These are phyloP conservation scores for Apiospora sp. DNA, from an alignment of 2,329 filamentous ascomycete species.

Conservation along the genomic window DNA sequence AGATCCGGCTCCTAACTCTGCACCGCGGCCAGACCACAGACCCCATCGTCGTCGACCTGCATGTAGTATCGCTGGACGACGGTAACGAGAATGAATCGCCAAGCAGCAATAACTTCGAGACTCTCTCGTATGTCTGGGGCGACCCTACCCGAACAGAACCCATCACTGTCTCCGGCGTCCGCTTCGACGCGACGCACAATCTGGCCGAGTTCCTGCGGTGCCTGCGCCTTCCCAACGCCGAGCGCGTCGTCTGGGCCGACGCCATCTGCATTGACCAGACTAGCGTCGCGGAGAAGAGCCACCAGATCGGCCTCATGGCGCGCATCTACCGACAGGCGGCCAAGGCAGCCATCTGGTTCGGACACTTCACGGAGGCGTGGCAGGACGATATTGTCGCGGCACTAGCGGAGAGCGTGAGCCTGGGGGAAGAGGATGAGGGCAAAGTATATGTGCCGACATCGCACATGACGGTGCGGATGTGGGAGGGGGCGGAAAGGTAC, in stretches of 20 bases:
- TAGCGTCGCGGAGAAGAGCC: neutral
- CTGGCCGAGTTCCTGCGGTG: neutral
- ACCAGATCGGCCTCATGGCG: slow-evolving; percentile 9
- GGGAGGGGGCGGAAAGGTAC: neutral
- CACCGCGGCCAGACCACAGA: neutral
- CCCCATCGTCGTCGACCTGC: neutral
- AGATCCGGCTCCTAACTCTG: neutral
- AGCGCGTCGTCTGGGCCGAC: slow-evolving; percentile 4
- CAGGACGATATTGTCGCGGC: neutral
- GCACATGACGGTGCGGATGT: neutral
- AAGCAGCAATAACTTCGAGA: neutral
- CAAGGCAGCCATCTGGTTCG: slow-evolving; percentile 14
- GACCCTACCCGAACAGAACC: neutral
- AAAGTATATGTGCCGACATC: slow-evolving; percentile 1
- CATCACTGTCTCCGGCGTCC: slow-evolving; percentile 6
- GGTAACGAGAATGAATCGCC: neutral
- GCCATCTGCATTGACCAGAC: slow-evolving; percentile 19
- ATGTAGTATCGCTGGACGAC: neutral
- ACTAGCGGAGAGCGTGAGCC: neutral
- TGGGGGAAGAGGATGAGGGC: neutral
- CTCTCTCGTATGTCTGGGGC: slow-evolving; percentile 20
- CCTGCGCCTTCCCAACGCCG: neutral
- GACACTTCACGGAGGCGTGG: neutral
- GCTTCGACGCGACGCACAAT: slow-evolving; percentile 11
- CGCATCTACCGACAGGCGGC: slow-evolving; percentile 2